phyloP scores from a whole-genome alignment of 169 alveolate species.

The Eimeria brunetti region DNA sequence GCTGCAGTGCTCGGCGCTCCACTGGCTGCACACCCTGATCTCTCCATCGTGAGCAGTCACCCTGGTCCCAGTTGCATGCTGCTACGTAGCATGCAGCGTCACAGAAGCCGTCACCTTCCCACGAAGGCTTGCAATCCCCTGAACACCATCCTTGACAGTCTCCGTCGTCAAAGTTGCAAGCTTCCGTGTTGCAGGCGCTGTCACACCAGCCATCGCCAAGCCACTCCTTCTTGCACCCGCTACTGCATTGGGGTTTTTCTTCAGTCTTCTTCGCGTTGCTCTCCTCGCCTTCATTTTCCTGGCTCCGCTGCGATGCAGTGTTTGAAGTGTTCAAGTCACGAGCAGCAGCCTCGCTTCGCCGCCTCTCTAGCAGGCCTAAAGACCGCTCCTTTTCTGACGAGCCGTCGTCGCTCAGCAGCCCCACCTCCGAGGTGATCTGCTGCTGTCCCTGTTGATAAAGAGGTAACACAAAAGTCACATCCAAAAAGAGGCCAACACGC shows the following conservation, averaged over 20 bases:
- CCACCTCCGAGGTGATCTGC: conserved; percentile 21
- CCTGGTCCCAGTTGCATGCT: conserved; percentile 87
- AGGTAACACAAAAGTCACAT: background rate
- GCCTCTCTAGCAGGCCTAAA: conserved; percentile 46
- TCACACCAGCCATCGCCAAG: conserved; percentile 88
- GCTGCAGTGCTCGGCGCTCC: conserved; percentile 54
- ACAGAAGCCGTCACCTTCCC: conserved; percentile 88
- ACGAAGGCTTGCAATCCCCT: conserved; percentile 86
- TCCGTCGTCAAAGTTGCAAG: conserved; percentile 84
- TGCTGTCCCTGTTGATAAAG: conserved; percentile 2
- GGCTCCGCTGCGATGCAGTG: conserved; percentile 1
- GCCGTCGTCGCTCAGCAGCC: background rate
- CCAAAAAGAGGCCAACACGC: background rate
- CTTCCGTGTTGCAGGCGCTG: conserved; percentile 84
- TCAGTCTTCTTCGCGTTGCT: background rate
- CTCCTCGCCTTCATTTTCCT: background rate
- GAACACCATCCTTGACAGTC: conserved; percentile 87
- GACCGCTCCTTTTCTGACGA: conserved; percentile 20
- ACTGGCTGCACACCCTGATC: conserved; percentile 31
- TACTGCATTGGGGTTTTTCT: conserved; percentile 71
- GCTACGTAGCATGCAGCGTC: conserved; percentile 85
- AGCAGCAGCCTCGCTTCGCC: background rate
- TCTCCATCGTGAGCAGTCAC: conserved; percentile 84
- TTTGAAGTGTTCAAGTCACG: conserved; percentile 18
- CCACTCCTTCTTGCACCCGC: conserved; percentile 83